A percentile compares a stretch with the other conserved stretches of the same genome.
Evolutionary conservation across 2,329 filamentous ascomycete genomes (phyloP).

Genomic region (Fusarium buxicola): DNA sequence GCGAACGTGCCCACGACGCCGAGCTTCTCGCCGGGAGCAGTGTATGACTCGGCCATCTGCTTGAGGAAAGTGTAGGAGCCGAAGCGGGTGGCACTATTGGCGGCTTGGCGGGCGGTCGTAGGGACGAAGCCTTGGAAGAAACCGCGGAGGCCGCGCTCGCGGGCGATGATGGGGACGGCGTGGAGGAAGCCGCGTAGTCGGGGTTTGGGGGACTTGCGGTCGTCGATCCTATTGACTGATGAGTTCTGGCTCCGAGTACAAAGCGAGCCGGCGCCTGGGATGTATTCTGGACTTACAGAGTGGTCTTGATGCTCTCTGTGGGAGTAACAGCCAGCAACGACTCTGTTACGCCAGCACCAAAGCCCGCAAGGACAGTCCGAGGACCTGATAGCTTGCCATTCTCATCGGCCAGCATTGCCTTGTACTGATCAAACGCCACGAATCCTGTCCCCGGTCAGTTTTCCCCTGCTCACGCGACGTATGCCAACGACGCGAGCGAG

Average conservation of each 20-base stretch:
- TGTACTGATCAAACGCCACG: slow-evolving; percentile 96
- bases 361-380: slow-evolving; percentile 90
- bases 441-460: slow-evolving; percentile 62
- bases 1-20: slow-evolving; percentile 89
- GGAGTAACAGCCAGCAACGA: slow-evolving; percentile 93
- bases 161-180: slow-evolving; percentile 85
- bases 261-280: neutral
- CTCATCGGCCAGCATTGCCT: slow-evolving; percentile 81
- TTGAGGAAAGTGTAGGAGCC: slow-evolving; percentile 90
- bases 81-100: slow-evolving; percentile 93
- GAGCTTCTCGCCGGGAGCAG: slow-evolving; percentile 93
- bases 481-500: neutral
- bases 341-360: slow-evolving; percentile 95
- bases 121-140: slow-evolving; percentile 98
- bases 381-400: slow-evolving; percentile 92
- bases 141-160: slow-evolving; percentile 87
- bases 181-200: slow-evolving; percentile 93
- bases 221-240: slow-evolving; percentile 78
- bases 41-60: slow-evolving; percentile 92
- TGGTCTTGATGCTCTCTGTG: slow-evolving; percentile 98
- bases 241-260: neutral
- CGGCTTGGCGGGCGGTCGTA: slow-evolving; percentile 92
- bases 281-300: slow-evolving; percentile 74
- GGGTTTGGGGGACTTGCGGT: slow-evolving; percentile 86
- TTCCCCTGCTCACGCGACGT: neutral